Evolutionary conservation across 169 alveolate genomes (phyloP).

Genomic region (Toxoplasma gondii): DNA sequence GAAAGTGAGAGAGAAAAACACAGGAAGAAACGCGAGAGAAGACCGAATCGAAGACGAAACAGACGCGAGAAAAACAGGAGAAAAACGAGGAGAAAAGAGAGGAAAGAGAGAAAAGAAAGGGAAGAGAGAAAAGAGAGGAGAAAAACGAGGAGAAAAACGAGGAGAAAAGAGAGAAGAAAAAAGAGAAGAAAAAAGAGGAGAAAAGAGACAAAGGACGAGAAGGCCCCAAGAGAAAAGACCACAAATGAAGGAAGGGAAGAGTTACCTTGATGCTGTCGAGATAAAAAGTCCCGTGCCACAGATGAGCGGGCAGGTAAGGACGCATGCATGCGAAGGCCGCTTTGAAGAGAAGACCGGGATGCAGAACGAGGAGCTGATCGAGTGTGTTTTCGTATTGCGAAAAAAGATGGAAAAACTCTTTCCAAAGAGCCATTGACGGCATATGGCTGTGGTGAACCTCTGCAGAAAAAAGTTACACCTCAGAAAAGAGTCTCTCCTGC

Average conservation of each 20-base stretch:
- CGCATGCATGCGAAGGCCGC: conserved; percentile 57
- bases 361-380: conserved; percentile 58
- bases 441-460: conserved; percentile 45
- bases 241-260: neutral
- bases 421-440: conserved; percentile 46
- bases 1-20: neutral
- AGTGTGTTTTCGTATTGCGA: conserved; percentile 41
- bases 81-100: too few species aligned
- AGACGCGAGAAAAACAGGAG: too few species aligned
- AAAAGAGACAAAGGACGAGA: too few species aligned
- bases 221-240: too few species aligned
- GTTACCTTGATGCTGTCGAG: conserved; percentile 30
- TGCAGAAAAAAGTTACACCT: neutral
- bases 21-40: neutral
- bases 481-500: neutral
- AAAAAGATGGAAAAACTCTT: conserved; percentile 39
- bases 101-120: too few species aligned
- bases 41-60: neutral
- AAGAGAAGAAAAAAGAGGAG: neutral
- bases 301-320: conserved; percentile 54
- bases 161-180: too few species aligned
- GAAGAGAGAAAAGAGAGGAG: neutral
- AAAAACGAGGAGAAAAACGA: neutral
- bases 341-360: conserved; percentile 50
- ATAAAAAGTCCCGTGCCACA: conserved; percentile 52